These are phyloP conservation scores for Aspergillus costaricaensis DNA, from an alignment of 2,329 filamentous ascomycete species.

Conservation along the genomic window DNA sequence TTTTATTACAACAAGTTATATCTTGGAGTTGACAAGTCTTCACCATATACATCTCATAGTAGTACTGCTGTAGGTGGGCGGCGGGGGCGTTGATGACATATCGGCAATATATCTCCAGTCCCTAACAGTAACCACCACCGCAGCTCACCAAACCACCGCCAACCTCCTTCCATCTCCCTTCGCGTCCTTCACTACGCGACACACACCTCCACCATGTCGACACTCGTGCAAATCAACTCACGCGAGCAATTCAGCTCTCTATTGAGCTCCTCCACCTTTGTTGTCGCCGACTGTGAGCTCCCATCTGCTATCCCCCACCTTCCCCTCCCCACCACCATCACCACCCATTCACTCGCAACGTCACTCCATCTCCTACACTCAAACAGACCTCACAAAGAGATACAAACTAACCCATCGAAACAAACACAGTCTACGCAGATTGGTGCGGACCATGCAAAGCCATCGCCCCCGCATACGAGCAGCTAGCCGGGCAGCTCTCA, in stretches of 20 bases:
- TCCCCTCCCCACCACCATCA: slow-evolving; percentile 15
- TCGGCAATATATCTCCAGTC: slow-evolving; percentile 23
- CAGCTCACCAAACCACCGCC: slow-evolving; percentile 13
- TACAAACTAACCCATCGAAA: not conserved
- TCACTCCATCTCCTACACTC: slow-evolving; percentile 24
- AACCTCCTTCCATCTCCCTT: slow-evolving; percentile 19
- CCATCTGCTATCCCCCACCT: slow-evolving; percentile 8
- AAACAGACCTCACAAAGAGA: slow-evolving; percentile 9
- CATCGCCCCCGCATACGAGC: slow-evolving; percentile 80
- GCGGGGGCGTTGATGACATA: slow-evolving; percentile 31
- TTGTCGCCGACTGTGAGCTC: slow-evolving; percentile 83
- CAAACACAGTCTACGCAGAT: slow-evolving; percentile 74
- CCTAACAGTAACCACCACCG: not conserved
- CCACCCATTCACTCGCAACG: slow-evolving; percentile 12
- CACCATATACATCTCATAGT: not conserved
- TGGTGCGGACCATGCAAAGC: slow-evolving; percentile 83
- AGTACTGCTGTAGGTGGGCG: not conserved
- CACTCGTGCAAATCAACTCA: slow-evolving; percentile 60
- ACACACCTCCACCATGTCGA: slow-evolving; percentile 41
- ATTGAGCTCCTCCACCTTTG: slow-evolving; percentile 71
- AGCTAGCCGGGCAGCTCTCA: slow-evolving; percentile 70
- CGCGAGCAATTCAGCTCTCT: slow-evolving; percentile 67
- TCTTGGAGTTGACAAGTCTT: no score
- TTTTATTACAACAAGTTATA: no score
- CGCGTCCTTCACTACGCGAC: slow-evolving; percentile 13